Conservation (phyloP, 2,329 filamentous ascomycete genomes). For the Colletotrichum truncatum region DNA sequence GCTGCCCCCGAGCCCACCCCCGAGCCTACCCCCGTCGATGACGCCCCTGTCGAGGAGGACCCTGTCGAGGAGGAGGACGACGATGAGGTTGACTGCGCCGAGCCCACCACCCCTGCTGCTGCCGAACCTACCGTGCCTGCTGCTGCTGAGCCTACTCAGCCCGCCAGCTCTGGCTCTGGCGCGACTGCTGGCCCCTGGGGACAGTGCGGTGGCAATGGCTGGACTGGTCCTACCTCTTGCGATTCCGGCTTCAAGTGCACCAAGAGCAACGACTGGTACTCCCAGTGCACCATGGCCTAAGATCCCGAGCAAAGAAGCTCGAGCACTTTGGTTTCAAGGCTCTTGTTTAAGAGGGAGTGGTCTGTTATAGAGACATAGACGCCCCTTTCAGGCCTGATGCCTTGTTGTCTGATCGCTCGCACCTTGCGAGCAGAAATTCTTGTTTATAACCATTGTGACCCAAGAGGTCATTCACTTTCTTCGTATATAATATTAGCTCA, state of each 20-base stretch:
- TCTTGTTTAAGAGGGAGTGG: background rate
- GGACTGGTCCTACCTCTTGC: slow-evolving; percentile 37
- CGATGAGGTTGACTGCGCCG: background rate
- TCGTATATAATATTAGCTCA: slow-evolving; percentile 7
- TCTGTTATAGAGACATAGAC: background rate
- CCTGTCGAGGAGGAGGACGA: background rate
- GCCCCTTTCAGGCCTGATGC: background rate
- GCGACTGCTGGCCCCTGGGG: slow-evolving; percentile 28
- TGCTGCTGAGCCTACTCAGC: background rate
- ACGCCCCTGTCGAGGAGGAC: background rate
- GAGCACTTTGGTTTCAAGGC: background rate
- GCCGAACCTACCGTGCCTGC: background rate
- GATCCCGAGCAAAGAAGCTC: background rate
- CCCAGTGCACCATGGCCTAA: slow-evolving; percentile 33
- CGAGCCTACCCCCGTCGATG: background rate
- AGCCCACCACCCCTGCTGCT: background rate
- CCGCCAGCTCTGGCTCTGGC: slow-evolving; percentile 3
- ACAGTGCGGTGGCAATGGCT: slow-evolving; percentile 39
- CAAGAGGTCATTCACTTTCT: background rate
- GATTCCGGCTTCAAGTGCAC: slow-evolving; percentile 36
- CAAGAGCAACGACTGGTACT: slow-evolving; percentile 39
- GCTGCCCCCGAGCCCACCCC: background rate
- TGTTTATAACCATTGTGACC: slow-evolving; percentile 19
- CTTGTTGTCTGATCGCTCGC: background rate
- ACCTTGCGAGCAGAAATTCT: background rate